These are phyloP conservation scores for Dothideomycetes sp. DNA, from an alignment of 2,329 filamentous ascomycete species.

Conservation along the genomic window DNA sequence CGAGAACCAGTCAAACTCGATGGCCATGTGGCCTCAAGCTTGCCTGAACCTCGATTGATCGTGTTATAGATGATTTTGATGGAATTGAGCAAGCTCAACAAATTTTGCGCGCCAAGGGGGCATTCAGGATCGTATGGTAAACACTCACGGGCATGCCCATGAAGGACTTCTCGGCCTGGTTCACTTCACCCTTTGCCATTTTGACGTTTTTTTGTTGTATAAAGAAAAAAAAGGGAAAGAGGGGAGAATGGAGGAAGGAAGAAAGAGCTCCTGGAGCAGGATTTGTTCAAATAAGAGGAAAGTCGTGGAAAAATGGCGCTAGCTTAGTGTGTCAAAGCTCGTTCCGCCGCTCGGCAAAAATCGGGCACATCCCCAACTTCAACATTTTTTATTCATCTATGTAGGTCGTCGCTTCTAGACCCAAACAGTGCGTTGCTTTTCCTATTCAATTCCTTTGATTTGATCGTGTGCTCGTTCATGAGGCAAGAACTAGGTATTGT, in stretches of 20 bases:
- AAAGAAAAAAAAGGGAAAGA: constrained; percentile 23
- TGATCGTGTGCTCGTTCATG: too few relatives aligned
- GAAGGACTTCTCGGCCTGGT: constrained; percentile 45
- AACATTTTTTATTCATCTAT: constrained; percentile 11
- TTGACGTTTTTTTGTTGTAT: constrained; percentile 25
- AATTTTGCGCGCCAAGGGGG: constrained; percentile 13
- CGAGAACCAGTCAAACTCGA: too few relatives aligned
- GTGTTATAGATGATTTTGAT: too few relatives aligned
- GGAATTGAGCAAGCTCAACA: constrained; percentile 4
- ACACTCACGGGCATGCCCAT: constrained; percentile 41
- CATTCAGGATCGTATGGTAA: too few relatives aligned
- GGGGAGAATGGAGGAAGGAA: constrained; percentile 18
- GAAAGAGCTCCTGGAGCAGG: constrained; percentile 9
- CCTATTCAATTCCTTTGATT: too few relatives aligned
- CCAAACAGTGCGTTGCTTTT: too few relatives aligned
- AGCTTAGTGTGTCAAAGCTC: neutral
- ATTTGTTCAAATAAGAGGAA: constrained; percentile 10
- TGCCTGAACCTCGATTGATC: too few relatives aligned
- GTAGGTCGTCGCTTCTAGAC: too few relatives aligned
- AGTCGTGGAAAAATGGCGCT: constrained; percentile 8
- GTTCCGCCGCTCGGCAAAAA: too few relatives aligned
- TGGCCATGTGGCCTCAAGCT: too few relatives aligned
- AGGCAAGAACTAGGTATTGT: too few relatives aligned
- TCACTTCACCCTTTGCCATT: constrained; percentile 37
- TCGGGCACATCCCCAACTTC: constrained; percentile 11